Evolutionary conservation across 1,139 yeast genomes (phyloP).

Genomic region (Hemisphaericaspora subhashii): DNA sequence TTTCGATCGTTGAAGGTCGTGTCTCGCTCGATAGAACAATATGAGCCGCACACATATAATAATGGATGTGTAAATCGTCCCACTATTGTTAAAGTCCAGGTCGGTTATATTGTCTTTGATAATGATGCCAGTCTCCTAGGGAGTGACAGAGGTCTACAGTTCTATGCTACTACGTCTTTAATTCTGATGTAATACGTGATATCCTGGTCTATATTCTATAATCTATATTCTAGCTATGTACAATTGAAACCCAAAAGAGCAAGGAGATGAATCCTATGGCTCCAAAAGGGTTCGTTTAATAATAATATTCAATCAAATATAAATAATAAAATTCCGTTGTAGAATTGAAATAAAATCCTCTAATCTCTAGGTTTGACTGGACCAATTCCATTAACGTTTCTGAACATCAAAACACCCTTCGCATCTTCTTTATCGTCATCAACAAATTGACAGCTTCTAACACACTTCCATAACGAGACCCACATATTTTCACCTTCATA

Average conservation of each 20-base stretch:
- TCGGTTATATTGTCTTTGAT: too few species aligned
- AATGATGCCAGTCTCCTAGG: too few species aligned
- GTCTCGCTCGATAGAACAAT: neutral
- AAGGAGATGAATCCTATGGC: too few species aligned
- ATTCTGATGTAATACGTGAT: too few species aligned
- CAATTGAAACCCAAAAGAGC: too few species aligned
- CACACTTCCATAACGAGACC: constrained; percentile 66
- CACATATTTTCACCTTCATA: constrained; percentile 72
- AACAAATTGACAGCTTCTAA: constrained; percentile 77
- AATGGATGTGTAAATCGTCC: too few species aligned
- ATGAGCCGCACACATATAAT: neutral
- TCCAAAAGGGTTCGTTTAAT: too few species aligned
- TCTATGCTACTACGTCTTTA: too few species aligned
- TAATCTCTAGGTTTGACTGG: constrained; percentile 38
- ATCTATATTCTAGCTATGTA: constrained; percentile 1
- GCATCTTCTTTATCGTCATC: constrained; percentile 63
- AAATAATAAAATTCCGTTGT: neutral
- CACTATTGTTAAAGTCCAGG: too few species aligned
- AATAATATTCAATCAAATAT: too few species aligned
- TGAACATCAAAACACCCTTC: constrained; percentile 62
- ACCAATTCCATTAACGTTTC: constrained; percentile 56
- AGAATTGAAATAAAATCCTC: neutral
- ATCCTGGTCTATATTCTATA: constrained; percentile 8
- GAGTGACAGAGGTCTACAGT: too few species aligned
- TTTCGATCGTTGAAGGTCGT: neutral